These are phyloP conservation scores for Aureobasidium sp. DNA, from an alignment of 2,329 filamentous ascomycete genomes.

Conservation along the genomic window DNA sequence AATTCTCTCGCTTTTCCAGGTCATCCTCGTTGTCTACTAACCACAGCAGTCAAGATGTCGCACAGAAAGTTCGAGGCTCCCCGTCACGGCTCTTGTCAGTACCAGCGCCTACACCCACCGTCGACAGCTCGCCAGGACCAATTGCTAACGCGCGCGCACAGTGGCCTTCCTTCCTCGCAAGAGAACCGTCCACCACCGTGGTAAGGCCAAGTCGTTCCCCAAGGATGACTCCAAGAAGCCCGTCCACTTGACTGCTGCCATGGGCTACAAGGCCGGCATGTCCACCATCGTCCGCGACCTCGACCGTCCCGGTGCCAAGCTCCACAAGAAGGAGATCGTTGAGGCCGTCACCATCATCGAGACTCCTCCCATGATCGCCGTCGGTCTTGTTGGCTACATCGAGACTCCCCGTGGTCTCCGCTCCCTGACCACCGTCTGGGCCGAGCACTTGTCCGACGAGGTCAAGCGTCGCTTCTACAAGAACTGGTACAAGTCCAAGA, in stretches of 20 bases:
- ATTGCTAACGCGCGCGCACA: conserved; percentile 8
- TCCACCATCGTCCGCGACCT: conserved; percentile 98
- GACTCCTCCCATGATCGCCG: conserved; percentile 97
- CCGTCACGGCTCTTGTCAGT: conserved; percentile 61
- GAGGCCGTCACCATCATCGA: conserved; percentile 82
- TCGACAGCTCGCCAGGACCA: not conserved
- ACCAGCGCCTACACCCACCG: not conserved
- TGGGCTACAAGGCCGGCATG: conserved; percentile 99
- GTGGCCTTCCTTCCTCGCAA: conserved; percentile 52
- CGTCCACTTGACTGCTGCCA: conserved; percentile 92
- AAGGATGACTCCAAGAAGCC: conserved; percentile 99
- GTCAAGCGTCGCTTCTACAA: conserved; percentile 99
- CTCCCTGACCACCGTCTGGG: conserved; percentile 99
- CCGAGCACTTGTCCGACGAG: conserved; percentile 97
- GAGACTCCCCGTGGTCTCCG: conserved; percentile 99
- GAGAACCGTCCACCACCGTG: conserved; percentile 86
- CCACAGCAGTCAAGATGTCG: conserved; percentile 33
- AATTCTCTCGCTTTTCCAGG: not conserved
- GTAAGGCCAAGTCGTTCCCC: conserved; percentile 99
- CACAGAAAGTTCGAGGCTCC: conserved; percentile 75
- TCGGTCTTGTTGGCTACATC: conserved; percentile 99
- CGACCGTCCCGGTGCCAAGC: conserved; percentile 97
- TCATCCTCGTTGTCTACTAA: conserved; percentile 11
- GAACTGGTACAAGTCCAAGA: conserved; percentile 99
- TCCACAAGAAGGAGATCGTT: conserved; percentile 98